Conservation (phyloP, 805 yeast genomes). For the Maudiozyma saulgeensis region DNA sequence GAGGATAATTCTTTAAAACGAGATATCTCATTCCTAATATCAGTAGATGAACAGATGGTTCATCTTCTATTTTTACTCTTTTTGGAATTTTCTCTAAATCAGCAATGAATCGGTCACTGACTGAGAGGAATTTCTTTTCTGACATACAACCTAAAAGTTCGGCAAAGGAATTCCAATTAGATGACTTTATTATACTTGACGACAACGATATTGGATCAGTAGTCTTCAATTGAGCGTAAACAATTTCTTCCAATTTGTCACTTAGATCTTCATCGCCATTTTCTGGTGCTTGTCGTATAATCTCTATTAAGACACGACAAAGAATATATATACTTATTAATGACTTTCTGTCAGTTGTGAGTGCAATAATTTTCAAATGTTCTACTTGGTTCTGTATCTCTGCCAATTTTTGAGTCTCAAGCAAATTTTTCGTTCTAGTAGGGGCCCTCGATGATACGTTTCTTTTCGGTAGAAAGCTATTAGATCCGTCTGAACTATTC, state of each 20-base stretch:
- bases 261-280: slow-evolving; percentile 69
- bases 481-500: neutral
- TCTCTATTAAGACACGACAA: slow-evolving; percentile 86
- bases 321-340: slow-evolving; percentile 78
- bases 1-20: slow-evolving; percentile 69
- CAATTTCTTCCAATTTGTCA: slow-evolving; percentile 82
- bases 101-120: slow-evolving; percentile 87
- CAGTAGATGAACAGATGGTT: slow-evolving; percentile 58
- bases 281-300: slow-evolving; percentile 78
- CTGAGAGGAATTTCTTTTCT: slow-evolving; percentile 69
- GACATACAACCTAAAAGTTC: slow-evolving; percentile 87
- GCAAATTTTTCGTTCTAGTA: slow-evolving; percentile 11
- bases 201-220: slow-evolving; percentile 71
- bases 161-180: slow-evolving; percentile 91
- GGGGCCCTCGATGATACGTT: slow-evolving; percentile 41
- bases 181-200: slow-evolving; percentile 65
- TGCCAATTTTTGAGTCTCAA: slow-evolving; percentile 53
- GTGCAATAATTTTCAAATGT: slow-evolving; percentile 51
- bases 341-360: slow-evolving; percentile 80
- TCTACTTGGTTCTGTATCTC: slow-evolving; percentile 32
- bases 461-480: slow-evolving; percentile 34
- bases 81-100: slow-evolving; percentile 78
- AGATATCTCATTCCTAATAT: slow-evolving; percentile 89
- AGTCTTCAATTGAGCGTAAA: slow-evolving; percentile 77
- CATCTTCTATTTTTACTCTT: slow-evolving; percentile 38